A percentile compares a stretch with the other conserved stretches of the same genome.
These are phyloP conservation scores for Apiospora phragmitis DNA, from an alignment of 2,329 filamentous ascomycete genomes.

Conservation along the genomic window DNA sequence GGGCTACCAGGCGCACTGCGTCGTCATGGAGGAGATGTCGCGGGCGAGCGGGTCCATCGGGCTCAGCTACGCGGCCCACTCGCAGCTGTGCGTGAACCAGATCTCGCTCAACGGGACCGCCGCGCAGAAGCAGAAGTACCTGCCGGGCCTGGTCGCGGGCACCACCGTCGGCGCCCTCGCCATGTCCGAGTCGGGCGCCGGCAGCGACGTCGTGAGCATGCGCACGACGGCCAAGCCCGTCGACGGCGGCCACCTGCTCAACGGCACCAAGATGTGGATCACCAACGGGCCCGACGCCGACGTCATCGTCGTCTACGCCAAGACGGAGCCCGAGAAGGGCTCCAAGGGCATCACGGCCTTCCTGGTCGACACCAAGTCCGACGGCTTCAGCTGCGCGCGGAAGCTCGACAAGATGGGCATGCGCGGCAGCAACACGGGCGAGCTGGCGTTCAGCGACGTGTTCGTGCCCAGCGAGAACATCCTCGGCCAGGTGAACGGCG, in stretches of 20 bases:
- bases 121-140: conserved; percentile 77
- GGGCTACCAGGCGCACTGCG: conserved; percentile 95
- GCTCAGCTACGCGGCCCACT: conserved; percentile 93
- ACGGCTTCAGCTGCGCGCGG: conserved; percentile 82
- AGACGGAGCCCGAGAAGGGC: conserved; percentile 77
- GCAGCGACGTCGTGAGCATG: conserved; percentile 95
- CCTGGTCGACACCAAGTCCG: conserved; percentile 70
- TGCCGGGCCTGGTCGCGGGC: conserved; percentile 80
- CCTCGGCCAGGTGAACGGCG: conserved; percentile 76
- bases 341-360: conserved; percentile 96
- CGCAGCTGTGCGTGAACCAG: conserved; percentile 95
- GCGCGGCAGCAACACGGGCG: conserved; percentile 94
- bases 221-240: conserved; percentile 78
- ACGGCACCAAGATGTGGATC: conserved; percentile 99
- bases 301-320: conserved; percentile 92
- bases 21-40: conserved; percentile 94
- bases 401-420: conserved; percentile 99
- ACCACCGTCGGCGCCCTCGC: conserved; percentile 83
- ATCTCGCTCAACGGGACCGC: conserved; percentile 82
- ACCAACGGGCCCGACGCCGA: conserved; percentile 97
- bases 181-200: conserved; percentile 91
- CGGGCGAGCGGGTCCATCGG: conserved; percentile 82
- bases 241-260: conserved; percentile 82
- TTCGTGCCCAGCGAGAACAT: conserved; percentile 85
- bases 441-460: conserved; percentile 86